These are phyloP conservation scores for Linnemannia elongata DNA, from an alignment of 192 early-diverging fungal species.

Conservation along the genomic window DNA sequence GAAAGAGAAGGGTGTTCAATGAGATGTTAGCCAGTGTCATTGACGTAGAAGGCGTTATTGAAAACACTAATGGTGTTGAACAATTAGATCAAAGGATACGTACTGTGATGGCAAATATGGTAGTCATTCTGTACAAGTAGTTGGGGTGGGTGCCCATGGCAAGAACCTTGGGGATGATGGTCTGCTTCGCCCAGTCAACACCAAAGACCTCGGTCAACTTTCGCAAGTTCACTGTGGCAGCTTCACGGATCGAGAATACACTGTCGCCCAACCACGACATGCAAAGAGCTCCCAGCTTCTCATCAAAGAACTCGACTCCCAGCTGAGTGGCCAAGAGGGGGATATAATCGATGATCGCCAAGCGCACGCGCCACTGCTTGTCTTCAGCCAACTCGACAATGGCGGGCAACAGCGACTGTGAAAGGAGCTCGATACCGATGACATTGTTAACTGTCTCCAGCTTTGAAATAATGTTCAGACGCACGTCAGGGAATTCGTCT, in stretches of 20 bases:
- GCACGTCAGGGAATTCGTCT: slow-evolving; percentile 97
- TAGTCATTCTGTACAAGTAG: slow-evolving; percentile 98
- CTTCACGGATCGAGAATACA: slow-evolving; percentile 98
- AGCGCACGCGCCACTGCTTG: slow-evolving; percentile 99
- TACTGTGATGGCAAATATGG: slow-evolving; percentile 95
- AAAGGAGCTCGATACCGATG: slow-evolving; percentile 97
- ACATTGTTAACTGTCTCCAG: slow-evolving; percentile 95
- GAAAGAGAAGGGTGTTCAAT: not conserved
- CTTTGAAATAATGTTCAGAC: slow-evolving; percentile 98
- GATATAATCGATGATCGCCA: slow-evolving; percentile 99
- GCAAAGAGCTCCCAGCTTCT: slow-evolving; percentile 92
- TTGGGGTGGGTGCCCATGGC: slow-evolving; percentile 91
- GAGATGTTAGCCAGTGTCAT: slow-evolving; percentile 10
- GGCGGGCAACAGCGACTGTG: slow-evolving; percentile 96
- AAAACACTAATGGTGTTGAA: not conserved
- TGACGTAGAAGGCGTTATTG: not conserved
- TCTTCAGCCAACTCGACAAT: slow-evolving; percentile 99
- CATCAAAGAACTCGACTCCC: slow-evolving; percentile 96
- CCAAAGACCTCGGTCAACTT: slow-evolving; percentile 99
- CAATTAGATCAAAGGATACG: slow-evolving; percentile 20
- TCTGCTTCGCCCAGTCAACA: slow-evolving; percentile 96
- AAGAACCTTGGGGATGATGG: slow-evolving; percentile 95
- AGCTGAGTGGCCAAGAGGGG: slow-evolving; percentile 96
- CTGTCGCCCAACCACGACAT: slow-evolving; percentile 99
- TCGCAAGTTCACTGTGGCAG: slow-evolving; percentile 93